phyloP scores from a whole-genome alignment of 2,329 filamentous ascomycete genomes.

The Cadophora malorum region DNA sequence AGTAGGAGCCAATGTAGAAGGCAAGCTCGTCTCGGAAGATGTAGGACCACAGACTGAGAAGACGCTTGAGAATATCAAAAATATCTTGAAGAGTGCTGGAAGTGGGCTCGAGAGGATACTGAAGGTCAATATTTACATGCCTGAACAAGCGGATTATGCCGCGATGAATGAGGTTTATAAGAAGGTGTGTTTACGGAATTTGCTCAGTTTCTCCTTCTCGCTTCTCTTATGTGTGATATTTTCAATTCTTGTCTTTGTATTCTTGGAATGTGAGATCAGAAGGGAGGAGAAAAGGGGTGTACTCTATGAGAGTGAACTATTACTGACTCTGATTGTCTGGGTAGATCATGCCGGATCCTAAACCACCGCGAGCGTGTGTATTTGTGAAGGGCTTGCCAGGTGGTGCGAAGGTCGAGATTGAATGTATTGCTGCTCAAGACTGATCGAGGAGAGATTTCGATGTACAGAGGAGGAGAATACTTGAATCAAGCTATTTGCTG shows the following conservation, averaged over 20 bases:
- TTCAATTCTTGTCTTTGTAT: background rate
- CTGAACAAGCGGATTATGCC: constrained; percentile 29
- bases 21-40: constrained; percentile 23
- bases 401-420: constrained; percentile 32
- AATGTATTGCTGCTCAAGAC: constrained; percentile 30
- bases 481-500: too few species aligned
- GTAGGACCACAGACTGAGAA: constrained; percentile 23
- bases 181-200: background rate
- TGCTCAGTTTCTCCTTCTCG: background rate
- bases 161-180: constrained; percentile 31
- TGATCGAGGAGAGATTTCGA: background rate
- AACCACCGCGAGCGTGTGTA: constrained; percentile 31
- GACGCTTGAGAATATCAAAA: constrained; percentile 18
- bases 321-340: background rate
- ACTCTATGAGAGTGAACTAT: too few species aligned
- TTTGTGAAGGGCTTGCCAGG: constrained; percentile 28
- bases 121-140: constrained; percentile 32
- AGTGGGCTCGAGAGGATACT: constrained; percentile 27
- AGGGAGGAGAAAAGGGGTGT: too few species aligned
- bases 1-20: constrained; percentile 20
- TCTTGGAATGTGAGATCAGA: too few species aligned
- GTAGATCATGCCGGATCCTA: constrained; percentile 31
- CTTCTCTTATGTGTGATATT: background rate
- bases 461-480: background rate
- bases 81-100: constrained; percentile 15